Base-by-base conservation (phyloP, 2,329 filamentous ascomycete genomes). In the Purpureocillium lavendulum region DNA sequence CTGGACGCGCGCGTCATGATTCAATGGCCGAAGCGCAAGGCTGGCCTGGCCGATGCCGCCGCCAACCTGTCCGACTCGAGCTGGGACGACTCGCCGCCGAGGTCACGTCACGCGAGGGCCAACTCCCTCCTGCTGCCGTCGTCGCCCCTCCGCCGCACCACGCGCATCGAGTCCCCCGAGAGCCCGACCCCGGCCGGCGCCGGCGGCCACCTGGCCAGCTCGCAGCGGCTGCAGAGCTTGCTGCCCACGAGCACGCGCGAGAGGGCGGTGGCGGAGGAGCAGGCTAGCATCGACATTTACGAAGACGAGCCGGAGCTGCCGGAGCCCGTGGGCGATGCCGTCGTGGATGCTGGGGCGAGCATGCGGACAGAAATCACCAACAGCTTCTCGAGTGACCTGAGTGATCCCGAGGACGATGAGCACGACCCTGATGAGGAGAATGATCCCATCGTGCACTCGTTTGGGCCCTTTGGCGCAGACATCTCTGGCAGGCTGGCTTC, bases 1-100 rank as follows among this genome's bases (percentile, higher is more conserved):
- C 87, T 95, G 54, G 89, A 94, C 57, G 82, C 88, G 39, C 84
- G 92, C 46, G 87, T 97, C 33, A 73, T 95, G 60, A 69, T 98
- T 45, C 79, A 82, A 56, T 97, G 92, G 90, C 92, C 92, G 33
- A 77, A 65, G 61, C 71, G 57, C 64, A 75, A 62, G 28, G 52
- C 66, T 8, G 34, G 40, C 7, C 9, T 38, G n/a, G 33, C 60
- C 68, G 56, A 62, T 49, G 62, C 56, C 42, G 54, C 63, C 53
- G 73, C 66, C 18, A 67, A 67, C 45, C 64, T 76, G 45, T 81
- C 79, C 9, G 80, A 86, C 48, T 80, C 77, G n/a, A 77, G 73
- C 10, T 88, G 84, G 73, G 86, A 89, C 53, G 65, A 82, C 57
- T 73, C 75, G 41, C 71, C 73, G 38, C 65, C 70, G 40, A 52